phyloP scores from a whole-genome alignment of 148 eudicot species.

The Camellia granthamiana region DNA sequence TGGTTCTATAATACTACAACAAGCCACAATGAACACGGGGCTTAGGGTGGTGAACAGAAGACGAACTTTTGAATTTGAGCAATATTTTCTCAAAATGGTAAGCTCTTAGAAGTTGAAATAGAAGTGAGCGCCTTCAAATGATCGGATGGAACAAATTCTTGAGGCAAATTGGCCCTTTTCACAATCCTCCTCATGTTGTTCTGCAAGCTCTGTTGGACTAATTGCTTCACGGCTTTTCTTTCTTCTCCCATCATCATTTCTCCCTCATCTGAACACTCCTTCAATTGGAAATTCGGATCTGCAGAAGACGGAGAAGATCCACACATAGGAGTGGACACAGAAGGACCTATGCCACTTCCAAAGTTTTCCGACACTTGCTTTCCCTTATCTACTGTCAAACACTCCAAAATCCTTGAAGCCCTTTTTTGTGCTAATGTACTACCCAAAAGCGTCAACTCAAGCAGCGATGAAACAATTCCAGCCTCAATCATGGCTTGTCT shows the following conservation, averaged over 20 bases:
- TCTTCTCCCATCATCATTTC: slow-evolving; percentile 71
- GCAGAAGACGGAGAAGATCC: slow-evolving; percentile 38
- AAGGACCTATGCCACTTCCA: slow-evolving; percentile 28
- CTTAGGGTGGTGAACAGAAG: background rate
- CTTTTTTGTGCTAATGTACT: slow-evolving; percentile 87
- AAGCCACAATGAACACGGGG: background rate
- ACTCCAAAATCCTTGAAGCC: slow-evolving; percentile 83
- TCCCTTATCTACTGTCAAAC: slow-evolving; percentile 73
- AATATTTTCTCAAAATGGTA: slow-evolving; percentile 64
- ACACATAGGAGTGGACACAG: slow-evolving; percentile 67
- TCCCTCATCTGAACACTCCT: slow-evolving; percentile 37
- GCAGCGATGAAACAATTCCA: slow-evolving; percentile 64
- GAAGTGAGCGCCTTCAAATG: slow-evolving; percentile 71
- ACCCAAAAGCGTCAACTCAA: slow-evolving; percentile 84
- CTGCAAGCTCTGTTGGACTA: slow-evolving; percentile 93
- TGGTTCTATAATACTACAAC: background rate
- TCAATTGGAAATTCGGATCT: slow-evolving; percentile 23
- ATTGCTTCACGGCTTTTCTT: slow-evolving; percentile 80
- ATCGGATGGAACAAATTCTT: slow-evolving; percentile 80
- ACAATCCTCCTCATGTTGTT: slow-evolving; percentile 82
- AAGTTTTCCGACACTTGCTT: slow-evolving; percentile 54
- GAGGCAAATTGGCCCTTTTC: slow-evolving; percentile 88
- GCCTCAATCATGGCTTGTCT: slow-evolving; percentile 77
- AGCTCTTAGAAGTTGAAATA: slow-evolving; percentile 85
- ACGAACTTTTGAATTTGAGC: slow-evolving; percentile 15